phyloP scores from a whole-genome alignment of 192 early-diverging fungal genomes.

The Coemansia umbellata region DNA sequence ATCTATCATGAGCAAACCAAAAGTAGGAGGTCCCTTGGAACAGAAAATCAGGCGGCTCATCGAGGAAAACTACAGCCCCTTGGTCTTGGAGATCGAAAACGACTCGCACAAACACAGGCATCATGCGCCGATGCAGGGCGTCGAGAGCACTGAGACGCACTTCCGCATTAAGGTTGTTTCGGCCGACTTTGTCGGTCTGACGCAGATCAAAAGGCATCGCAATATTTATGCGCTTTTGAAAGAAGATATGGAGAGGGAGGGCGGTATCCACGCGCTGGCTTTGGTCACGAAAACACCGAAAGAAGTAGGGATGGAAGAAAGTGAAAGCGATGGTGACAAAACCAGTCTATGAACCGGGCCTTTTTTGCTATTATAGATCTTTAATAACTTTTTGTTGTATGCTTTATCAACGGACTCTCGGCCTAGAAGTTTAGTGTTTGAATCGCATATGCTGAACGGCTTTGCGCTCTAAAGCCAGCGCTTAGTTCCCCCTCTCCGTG shows the following conservation, averaged over 20 bases:
- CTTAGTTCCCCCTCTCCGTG: no score
- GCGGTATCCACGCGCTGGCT: conserved; percentile 73
- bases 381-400: no score
- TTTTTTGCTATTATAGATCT: no score
- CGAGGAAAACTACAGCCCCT: conserved; percentile 53
- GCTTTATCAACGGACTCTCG: no score
- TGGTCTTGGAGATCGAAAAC: conserved; percentile 66
- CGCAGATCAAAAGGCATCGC: conserved; percentile 62
- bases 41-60: conserved; percentile 24
- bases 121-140: conserved; percentile 85
- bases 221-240: conserved; percentile 64
- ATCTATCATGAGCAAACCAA: no score
- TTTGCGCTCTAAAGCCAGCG: no score
- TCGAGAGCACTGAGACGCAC: conserved; percentile 74
- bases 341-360: no score
- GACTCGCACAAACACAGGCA: conserved; percentile 76
- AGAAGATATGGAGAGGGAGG: conserved; percentile 65
- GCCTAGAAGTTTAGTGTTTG: no score
- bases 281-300: conserved; percentile 73
- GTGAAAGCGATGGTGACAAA: no score
- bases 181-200: conserved; percentile 52
- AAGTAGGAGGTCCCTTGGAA: conserved; percentile 17
- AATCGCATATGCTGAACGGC: no score
- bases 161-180: conserved; percentile 74
- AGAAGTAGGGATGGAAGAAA: conserved; percentile 37